Conservation (phyloP, 2,329 filamentous ascomycete species). For the Fusarium caatingaense region DNA sequence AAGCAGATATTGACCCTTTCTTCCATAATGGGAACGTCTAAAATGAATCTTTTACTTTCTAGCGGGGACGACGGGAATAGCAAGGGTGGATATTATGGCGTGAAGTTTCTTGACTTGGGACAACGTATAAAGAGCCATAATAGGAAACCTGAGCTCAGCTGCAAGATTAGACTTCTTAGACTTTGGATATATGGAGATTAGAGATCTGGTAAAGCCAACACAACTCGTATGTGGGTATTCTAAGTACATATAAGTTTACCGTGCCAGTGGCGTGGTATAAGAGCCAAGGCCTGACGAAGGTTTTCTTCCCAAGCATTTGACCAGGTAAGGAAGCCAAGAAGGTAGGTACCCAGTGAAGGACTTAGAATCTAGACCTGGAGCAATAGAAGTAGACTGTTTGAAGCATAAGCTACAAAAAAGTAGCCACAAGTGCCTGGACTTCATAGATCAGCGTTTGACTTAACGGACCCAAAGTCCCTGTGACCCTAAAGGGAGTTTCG, state of each 20-base stretch:
- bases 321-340: neutral
- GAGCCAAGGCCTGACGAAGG: neutral
- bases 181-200: neutral
- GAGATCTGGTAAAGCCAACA: too few relatives aligned
- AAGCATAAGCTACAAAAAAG: too few relatives aligned
- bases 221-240: neutral
- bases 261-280: neutral
- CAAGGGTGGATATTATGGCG: too few relatives aligned
- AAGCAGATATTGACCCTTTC: neutral
- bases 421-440: neutral
- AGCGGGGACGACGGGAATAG: neutral
- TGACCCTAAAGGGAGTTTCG: neutral
- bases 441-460: rapidly evolving
- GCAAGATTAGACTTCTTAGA: neutral
- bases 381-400: rapidly evolving
- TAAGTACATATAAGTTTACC: neutral
- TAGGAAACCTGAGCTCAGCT: neutral
- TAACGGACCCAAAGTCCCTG: neutral
- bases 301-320: neutral
- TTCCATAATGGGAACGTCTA: neutral
- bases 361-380: neutral
- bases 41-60: neutral
- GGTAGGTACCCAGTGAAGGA: too few relatives aligned
- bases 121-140: neutral
- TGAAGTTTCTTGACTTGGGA: neutral